Conservation (phyloP, 2,329 filamentous ascomycete genomes). For the Cercospora berteroae region DNA sequence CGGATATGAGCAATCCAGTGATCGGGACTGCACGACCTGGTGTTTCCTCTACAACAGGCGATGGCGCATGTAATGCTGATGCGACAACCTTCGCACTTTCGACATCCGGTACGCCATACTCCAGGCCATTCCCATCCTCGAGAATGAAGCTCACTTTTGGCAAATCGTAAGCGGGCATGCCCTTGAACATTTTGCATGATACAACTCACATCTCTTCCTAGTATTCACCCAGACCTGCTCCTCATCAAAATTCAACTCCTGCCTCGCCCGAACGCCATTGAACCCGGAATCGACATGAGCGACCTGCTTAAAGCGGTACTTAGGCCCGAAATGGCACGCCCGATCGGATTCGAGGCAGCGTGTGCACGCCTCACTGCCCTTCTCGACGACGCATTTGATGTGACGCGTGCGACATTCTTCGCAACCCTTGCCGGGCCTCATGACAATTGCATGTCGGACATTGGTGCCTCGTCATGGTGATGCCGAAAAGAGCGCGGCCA, state of each 20-base stretch:
- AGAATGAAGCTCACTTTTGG: slow-evolving; percentile 22
- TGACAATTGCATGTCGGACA: slow-evolving; percentile 17
- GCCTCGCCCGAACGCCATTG: slow-evolving; percentile 11
- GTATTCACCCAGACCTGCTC: slow-evolving; percentile 28
- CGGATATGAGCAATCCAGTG: neutral
- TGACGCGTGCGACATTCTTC: slow-evolving; percentile 27
- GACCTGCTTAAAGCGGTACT: slow-evolving; percentile 27
- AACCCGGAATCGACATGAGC: slow-evolving; percentile 21
- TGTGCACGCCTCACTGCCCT: slow-evolving; percentile 20
- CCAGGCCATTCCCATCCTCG: slow-evolving; percentile 25
- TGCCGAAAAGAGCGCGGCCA: neutral
- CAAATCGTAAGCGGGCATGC: neutral
- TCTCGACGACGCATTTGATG: slow-evolving; percentile 26
- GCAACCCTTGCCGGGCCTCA: slow-evolving; percentile 30
- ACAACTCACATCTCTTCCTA: slow-evolving; percentile 17
- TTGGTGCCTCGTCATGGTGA: slow-evolving; percentile 1
- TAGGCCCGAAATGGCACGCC: slow-evolving; percentile 26
- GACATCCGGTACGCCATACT: slow-evolving; percentile 25
- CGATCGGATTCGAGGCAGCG: slow-evolving; percentile 25
- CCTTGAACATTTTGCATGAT: neutral
- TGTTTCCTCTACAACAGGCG: slow-evolving; percentile 2
- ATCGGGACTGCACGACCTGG: slow-evolving; percentile 13
- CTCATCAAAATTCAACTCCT: slow-evolving; percentile 18
- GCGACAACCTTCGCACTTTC: slow-evolving; percentile 9
- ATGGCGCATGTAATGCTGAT: neutral